Base-by-base conservation (phyloP, 208 protist species). In the Leishmania arabica region DNA sequence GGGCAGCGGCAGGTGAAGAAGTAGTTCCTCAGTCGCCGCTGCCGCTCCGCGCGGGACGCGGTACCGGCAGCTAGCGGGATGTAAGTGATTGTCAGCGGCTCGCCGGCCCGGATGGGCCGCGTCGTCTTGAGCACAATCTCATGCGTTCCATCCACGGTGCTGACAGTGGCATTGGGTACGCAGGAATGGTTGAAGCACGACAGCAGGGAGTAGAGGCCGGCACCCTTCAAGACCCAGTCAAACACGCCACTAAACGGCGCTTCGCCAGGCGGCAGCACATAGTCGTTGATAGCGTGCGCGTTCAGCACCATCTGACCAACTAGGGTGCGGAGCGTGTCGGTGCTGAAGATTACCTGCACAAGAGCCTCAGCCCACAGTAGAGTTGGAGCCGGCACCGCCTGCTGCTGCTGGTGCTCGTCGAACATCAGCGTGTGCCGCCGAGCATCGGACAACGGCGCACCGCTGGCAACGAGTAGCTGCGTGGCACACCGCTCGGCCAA, bases 121-220 rank as follows among this genome's bases (percentile, higher is more conserved):
- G 86, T 90, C 31, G 91, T 89, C 49, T 83, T 83, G 45, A 97
- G 84, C 37, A 79, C 82, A 56, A 97, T 90, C 19, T 95, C 92
- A 77, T 95, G 87, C 69, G 89, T 95, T n/a, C 79, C 85, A 47
- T 89, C 85, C 17, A 81, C 84, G 47, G 73, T 69, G 37, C 47
- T 83, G 13, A 97, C 90, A 15, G 62, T 60, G 17, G 88, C 72
- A 77, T 97, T 97, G 1, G 93, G 93, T 15, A 78, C 82, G 75
- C 93, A 97, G 34, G 90, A 93, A 83, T 97, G 93, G 72, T 97
- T 97, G 81, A 97, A 92, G 42, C 80, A 86, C 24, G 89, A 86
- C 54, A 94, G 93, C 45, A 97, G 81, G 15, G 88, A 80, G 82
- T 93, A 97, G n/a, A 97, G 76, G 1, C 84, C 93, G 1, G 88